Conservation (phyloP, 225 moss, liverwort and hornwort genomes). For the Polytrichum commune region DNA sequence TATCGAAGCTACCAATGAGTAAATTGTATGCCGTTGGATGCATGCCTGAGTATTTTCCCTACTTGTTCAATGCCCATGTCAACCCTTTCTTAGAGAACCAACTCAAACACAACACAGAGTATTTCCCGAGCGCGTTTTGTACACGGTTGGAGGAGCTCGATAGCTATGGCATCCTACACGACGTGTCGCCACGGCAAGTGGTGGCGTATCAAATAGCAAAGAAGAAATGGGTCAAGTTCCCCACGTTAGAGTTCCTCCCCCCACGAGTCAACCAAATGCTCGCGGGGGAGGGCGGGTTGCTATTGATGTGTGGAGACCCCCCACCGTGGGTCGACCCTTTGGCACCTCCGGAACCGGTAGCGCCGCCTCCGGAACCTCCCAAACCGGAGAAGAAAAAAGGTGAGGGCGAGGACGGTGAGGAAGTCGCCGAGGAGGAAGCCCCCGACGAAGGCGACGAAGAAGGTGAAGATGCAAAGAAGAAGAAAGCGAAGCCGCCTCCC, state of each 20-base stretch:
- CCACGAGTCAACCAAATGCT: constrained; percentile 45
- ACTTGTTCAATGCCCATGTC: constrained; percentile 34
- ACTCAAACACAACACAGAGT: constrained; percentile 42
- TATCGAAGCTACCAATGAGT: constrained; percentile 41
- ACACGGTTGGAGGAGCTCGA: constrained; percentile 26
- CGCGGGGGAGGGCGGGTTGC: constrained; percentile 40
- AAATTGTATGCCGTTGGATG: constrained; percentile 38
- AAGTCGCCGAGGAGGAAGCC: not conserved
- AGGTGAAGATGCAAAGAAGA: not conserved
- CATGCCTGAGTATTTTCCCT: constrained; percentile 33
- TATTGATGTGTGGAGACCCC: constrained; percentile 43
- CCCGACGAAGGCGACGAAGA: constrained; percentile 17
- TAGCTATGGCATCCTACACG: constrained; percentile 15
- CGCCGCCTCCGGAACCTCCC: accelerated
- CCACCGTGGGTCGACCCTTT: constrained; percentile 44
- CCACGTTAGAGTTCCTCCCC: constrained; percentile 25
- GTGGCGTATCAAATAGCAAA: constrained; percentile 24
- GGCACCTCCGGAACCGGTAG: not conserved
- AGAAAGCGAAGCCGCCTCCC: not conserved
- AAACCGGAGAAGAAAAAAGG: not conserved
- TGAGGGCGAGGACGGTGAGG: constrained; percentile 11
- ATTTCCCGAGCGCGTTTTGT: constrained; percentile 45
- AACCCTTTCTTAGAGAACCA: constrained; percentile 35
- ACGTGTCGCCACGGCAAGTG: constrained; percentile 24
- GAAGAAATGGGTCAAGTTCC: constrained; percentile 33